A percentile compares a stretch with the other conserved stretches of the same genome.
These are phyloP conservation scores for Posidonia oceanica DNA, from an alignment of 116 monocot genomes.

Conservation along the genomic window DNA sequence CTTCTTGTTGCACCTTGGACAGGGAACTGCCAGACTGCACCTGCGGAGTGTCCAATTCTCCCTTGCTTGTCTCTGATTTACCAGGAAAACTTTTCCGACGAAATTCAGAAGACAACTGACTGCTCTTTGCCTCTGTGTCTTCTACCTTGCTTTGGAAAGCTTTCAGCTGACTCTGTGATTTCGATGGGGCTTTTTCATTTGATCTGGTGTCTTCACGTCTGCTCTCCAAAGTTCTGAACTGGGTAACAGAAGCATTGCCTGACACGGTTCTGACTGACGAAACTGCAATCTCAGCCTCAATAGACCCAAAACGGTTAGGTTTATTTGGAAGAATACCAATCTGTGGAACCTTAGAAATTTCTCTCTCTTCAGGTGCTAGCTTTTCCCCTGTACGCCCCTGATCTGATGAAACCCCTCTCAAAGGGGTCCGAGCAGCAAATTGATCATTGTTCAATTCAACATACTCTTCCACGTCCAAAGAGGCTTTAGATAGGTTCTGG, in stretches of 20 bases:
- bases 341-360: not conserved
- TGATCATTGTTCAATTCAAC: constrained; percentile 14
- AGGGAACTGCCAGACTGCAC: constrained; percentile 2
- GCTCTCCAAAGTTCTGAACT: constrained; percentile 13
- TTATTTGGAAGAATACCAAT: not conserved
- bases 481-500: constrained; percentile 4
- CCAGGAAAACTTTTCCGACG: constrained; percentile 2
- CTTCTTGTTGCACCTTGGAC: constrained; percentile 15
- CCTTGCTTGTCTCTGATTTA: constrained; percentile 10
- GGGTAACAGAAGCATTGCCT: constrained; percentile 3
- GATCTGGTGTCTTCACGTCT: constrained; percentile 15
- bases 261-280: not conserved
- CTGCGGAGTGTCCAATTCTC: constrained; percentile 8
- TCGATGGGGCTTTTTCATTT: constrained; percentile 21
- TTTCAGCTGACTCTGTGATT: constrained; percentile 17
- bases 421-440: constrained; percentile 6
- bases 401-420: not conserved
- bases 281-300: constrained; percentile 1
- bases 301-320: not conserved
- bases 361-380: not conserved
- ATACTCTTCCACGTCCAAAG: constrained; percentile 1
- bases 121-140: constrained; percentile 8
- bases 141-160: constrained; percentile 14
- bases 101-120: constrained; percentile 4
- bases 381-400: not conserved